Percentiles rank a stretch among this genome's conserved stretches.
phyloP scores from a whole-genome alignment of 2,329 filamentous ascomycete genomes.

The Apiospora rasikravindrae region DNA sequence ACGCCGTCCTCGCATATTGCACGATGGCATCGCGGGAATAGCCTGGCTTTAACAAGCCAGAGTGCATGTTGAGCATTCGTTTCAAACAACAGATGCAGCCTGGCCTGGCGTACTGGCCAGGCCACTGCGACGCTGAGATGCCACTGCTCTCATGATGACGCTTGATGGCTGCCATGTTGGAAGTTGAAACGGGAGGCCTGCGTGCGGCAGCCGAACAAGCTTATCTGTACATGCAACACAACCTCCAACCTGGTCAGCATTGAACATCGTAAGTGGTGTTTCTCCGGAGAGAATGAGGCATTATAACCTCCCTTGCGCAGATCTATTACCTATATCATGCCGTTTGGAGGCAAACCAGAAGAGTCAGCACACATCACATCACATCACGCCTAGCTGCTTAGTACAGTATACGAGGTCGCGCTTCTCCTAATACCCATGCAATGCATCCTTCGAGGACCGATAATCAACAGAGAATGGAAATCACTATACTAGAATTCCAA shows the following conservation, averaged over 20 bases:
- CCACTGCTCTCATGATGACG: constrained; percentile 1
- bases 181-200: constrained; percentile 15
- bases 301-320: neutral
- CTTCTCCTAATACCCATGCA: neutral
- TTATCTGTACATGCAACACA: neutral
- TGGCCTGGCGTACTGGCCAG: neutral
- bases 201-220: neutral
- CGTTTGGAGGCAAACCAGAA: neutral
- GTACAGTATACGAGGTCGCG: neutral
- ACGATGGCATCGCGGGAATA: constrained; percentile 7
- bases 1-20: neutral
- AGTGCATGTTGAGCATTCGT: neutral
- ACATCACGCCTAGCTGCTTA: neutral
- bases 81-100: neutral
- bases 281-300: neutral
- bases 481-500: neutral
- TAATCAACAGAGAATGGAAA: neutral
- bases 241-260: neutral
- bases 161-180: neutral
- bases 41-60: neutral
- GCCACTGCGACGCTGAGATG: neutral
- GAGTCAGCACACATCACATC: neutral
- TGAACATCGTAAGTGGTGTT: neutral
- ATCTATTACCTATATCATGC: neutral
- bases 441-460: neutral